Conservation (phyloP, 345 rosid species). For the Clarkia xantiana region DNA sequence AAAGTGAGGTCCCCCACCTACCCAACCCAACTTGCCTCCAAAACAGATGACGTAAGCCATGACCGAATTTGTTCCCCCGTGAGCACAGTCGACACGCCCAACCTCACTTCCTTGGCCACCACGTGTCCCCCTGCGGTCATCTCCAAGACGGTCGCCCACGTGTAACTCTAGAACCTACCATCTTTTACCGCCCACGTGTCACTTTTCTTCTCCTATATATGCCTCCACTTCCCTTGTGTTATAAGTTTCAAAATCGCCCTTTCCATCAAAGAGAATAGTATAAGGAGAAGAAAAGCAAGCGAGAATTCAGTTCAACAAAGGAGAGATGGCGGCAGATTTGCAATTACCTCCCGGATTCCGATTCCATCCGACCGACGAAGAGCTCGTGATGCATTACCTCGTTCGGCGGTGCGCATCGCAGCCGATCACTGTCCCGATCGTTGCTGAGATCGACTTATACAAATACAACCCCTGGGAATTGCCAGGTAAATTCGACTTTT, state of each 20-base stretch:
- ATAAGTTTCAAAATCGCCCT: conserved; percentile 57
- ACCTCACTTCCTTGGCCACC: conserved; percentile 19
- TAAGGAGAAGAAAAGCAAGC: not conserved
- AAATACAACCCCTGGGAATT: conserved; percentile 78
- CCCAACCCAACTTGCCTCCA: conserved; percentile 60
- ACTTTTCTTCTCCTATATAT: conserved; percentile 42
- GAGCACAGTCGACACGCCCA: conserved; percentile 30
- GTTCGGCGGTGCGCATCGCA: conserved; percentile 72
- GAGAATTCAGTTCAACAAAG: not conserved
- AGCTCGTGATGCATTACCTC: conserved; percentile 84
- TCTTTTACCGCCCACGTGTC: not conserved
- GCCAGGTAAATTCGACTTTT: conserved; percentile 34
- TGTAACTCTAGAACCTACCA: conserved; percentile 10
- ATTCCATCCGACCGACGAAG: conserved; percentile 95
- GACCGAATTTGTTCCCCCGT: conserved; percentile 41
- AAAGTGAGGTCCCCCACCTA: no score
- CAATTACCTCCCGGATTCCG: conserved; percentile 86
- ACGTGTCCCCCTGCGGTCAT: conserved; percentile 35
- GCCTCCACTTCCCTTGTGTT: conserved; percentile 17
- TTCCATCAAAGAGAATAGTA: conserved; percentile 1
- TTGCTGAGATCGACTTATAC: conserved; percentile 80
- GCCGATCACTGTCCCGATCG: conserved; percentile 51
- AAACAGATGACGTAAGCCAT: conserved; percentile 63
- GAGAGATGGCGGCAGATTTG: conserved; percentile 22
- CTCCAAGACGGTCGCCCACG: conserved; percentile 19